Evolutionary conservation across 1,139 yeast species (phyloP), one percentile per base, ranked within the genome.

Genomic region (Saccharomyces hybrid): DNA sequence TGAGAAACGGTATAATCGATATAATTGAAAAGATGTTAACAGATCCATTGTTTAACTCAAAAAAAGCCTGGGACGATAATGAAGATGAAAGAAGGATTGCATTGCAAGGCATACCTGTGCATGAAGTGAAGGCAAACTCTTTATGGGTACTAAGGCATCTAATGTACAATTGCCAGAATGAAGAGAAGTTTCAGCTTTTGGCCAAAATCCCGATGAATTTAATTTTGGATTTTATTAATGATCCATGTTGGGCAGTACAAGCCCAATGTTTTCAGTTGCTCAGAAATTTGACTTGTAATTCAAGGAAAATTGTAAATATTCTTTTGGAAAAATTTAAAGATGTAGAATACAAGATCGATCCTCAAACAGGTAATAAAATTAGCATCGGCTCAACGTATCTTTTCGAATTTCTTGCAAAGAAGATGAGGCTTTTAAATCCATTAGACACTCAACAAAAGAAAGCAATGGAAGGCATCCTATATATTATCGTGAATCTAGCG

Each of bases 281-380:
- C 51, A 74, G 96, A 56, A 90, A 90, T 66, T 71, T 86, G 51
- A 80, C 91, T 0, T 83, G 90, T 42, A 81, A 84, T n/a, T 79
- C 87, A 2, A 74, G 80, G 25, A 74, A 75, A 48, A 81, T 83
- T 57, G 75, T 80, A 2, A 74, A 73, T 51, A 63, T 69, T 42
- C 62, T 80, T 9, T 66, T 80, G 52, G 68, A 66, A n/a, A 69
- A 68, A 63, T 70, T 73, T 58, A 48, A 70, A 62, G 62, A 61
- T 44, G 55, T 61, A 0, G 63, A 66, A 23, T 58, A 57, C 41
- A 52, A 51, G 14, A 61, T 46, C 64, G 57, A 54, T 67, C 52
- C 60, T 52, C 50, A 70, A 62, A 55, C 61, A 14, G 56, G 52
- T 2, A 47, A 55, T 27, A 53, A 49, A 4, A 50, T 51, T 7